phyloP scores from a whole-genome alignment of 2,329 filamentous ascomycete genomes.

The Scedosporium aurantiacum region DNA sequence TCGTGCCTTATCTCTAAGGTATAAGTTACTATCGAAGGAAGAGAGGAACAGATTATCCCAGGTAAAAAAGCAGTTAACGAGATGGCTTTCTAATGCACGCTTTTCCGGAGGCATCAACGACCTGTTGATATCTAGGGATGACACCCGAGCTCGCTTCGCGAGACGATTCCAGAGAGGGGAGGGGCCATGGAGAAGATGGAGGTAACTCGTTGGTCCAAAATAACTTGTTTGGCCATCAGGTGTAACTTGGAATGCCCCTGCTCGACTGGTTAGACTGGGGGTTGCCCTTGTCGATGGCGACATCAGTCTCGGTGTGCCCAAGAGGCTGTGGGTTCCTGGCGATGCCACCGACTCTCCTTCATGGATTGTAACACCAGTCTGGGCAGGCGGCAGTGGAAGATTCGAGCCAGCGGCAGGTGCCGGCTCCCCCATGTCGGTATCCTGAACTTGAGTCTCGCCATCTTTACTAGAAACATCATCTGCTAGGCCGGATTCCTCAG shows the following conservation, averaged over 20 bases:
- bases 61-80: not conserved
- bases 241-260: not conserved
- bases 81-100: not conserved
- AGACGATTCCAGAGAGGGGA: not conserved
- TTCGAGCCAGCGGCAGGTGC: not conserved
- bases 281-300: not conserved
- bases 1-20: not conserved
- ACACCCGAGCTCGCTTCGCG: not conserved
- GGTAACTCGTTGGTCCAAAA: conserved; percentile 2
- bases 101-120: not conserved
- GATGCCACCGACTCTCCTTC: not conserved
- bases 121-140: not conserved
- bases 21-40: not conserved
- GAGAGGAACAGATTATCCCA: not conserved
- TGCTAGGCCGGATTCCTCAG: conserved; percentile 1
- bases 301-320: not conserved
- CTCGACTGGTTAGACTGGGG: not conserved
- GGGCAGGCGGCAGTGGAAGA: not conserved
- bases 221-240: not conserved
- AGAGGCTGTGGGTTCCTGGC: not conserved
- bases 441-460: not conserved
- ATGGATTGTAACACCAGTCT: not conserved
- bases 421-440: not conserved
- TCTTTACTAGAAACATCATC: not conserved
- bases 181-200: not conserved